Percentiles rank a stretch among this genome's conserved stretches.
These are phyloP conservation scores for Chenopodium berlandieri DNA, from an alignment of 148 eudicot genomes.

Conservation along the genomic window DNA sequence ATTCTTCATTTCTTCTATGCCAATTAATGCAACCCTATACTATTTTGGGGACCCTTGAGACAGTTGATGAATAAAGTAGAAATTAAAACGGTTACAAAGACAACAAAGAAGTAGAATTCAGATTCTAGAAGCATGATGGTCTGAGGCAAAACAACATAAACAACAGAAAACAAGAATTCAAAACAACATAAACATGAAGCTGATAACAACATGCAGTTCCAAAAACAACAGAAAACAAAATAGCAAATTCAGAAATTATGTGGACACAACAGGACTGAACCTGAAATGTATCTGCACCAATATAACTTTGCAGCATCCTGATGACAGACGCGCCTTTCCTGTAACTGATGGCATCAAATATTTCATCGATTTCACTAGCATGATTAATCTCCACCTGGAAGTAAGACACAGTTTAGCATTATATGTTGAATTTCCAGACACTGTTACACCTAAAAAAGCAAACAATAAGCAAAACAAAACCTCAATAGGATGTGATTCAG, in stretches of 20 bases:
- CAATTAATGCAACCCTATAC: neutral
- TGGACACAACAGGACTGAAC: slow-evolving; percentile 28
- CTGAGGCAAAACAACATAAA: neutral
- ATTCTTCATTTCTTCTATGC: neutral
- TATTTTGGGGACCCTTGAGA: neutral
- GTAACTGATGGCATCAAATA: slow-evolving; percentile 95
- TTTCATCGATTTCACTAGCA: slow-evolving; percentile 89
- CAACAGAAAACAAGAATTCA: no score
- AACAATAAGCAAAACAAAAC: slow-evolving; percentile 27
- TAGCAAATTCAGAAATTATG: neutral
- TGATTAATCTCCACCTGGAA: slow-evolving; percentile 87
- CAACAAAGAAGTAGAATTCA: neutral
- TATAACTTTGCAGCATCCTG: slow-evolving; percentile 91
- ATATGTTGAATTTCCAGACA: neutral
- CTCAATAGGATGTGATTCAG: slow-evolving; percentile 97
- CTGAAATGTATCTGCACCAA: slow-evolving; percentile 89
- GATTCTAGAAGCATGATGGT: neutral
- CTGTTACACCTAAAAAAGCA: slow-evolving; percentile 8
- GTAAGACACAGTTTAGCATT: slow-evolving; percentile 7
- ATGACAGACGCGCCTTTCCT: slow-evolving; percentile 92
- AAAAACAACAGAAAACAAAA: neutral
- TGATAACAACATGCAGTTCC: neutral
- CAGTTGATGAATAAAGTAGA: neutral
- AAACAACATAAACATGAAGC: no score
- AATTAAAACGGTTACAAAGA: neutral